phyloP scores from a whole-genome alignment of 495 filamentous ascomycete genomes.

The Penicillium flavigenum region DNA sequence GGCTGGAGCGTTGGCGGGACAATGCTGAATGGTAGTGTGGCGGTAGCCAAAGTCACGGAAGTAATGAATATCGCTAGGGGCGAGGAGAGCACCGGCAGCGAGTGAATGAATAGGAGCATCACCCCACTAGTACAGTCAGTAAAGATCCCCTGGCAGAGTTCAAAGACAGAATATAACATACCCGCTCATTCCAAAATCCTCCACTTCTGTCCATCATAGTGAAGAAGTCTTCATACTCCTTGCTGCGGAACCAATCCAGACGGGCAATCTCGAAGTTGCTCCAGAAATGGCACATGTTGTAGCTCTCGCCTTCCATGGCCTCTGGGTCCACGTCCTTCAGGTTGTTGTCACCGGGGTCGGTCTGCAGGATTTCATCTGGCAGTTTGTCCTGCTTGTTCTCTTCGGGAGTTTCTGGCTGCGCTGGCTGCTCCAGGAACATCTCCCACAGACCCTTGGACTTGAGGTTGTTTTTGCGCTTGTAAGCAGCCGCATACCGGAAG shows the following conservation, averaged over 20 bases:
- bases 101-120: conserved; percentile 98
- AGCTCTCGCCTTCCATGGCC: conserved; percentile 94
- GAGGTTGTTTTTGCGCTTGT: conserved; percentile 89
- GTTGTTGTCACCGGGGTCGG: conserved; percentile 68
- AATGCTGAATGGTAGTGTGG: conserved; percentile 98
- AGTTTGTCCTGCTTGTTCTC: conserved; percentile 69
- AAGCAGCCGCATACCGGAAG: conserved; percentile 99
- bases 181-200: conserved; percentile 98
- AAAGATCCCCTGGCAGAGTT: not conserved
- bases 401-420: conserved; percentile 55
- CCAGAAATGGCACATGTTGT: conserved; percentile 99
- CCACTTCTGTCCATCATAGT: conserved; percentile 98
- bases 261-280: conserved; percentile 99
- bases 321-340: conserved; percentile 84
- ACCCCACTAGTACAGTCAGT: conserved; percentile 69
- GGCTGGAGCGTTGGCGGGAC: conserved; percentile 91
- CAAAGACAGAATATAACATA: conserved; percentile 46
- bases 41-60: conserved; percentile 99
- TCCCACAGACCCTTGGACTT: conserved; percentile 94
- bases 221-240: conserved; percentile 97
- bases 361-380: conserved; percentile 79
- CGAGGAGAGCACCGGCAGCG: conserved; percentile 83
- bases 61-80: conserved; percentile 87
- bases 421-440: conserved; percentile 86
- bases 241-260: conserved; percentile 92